A percentile compares a stretch with the other conserved stretches of the same genome.
Evolutionary conservation across 768 basidiomycete genomes (phyloP).

Genomic region (Dendrothele bispora): DNA sequence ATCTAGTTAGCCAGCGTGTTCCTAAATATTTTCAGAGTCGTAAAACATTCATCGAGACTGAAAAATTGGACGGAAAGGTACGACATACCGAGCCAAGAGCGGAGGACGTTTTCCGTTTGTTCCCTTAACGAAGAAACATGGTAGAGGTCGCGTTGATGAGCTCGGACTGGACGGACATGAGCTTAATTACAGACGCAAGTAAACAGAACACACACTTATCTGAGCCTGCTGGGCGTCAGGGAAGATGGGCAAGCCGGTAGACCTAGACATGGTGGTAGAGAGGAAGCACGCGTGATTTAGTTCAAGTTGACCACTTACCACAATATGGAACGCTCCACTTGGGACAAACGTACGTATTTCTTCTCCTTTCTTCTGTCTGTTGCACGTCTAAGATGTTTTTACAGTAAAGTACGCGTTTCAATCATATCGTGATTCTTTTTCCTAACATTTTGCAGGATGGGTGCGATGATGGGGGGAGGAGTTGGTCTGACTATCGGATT

Average conservation of each 20-base stretch:
- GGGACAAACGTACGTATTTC: constrained; percentile 66
- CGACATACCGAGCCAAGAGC: constrained; percentile 72
- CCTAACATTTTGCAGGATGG: constrained; percentile 62
- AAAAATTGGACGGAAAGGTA: neutral
- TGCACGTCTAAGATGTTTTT: constrained; percentile 5
- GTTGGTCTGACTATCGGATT: constrained; percentile 97
- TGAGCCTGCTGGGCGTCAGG: constrained; percentile 83
- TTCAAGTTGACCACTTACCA: neutral
- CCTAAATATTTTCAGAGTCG: constrained; percentile 52
- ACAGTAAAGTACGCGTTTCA: constrained; percentile 60
- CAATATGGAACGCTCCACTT: constrained; percentile 55
- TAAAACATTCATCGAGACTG: neutral
- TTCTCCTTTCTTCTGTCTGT: constrained; percentile 5
- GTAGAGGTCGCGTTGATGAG: constrained; percentile 81
- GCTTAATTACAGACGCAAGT: constrained; percentile 5
- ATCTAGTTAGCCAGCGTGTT: constrained; percentile 74
- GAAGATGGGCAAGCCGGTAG: constrained; percentile 45
- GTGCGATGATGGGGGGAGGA: constrained; percentile 88
- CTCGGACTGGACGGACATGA: constrained; percentile 58
- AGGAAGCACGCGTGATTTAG: neutral
- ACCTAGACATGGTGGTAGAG: constrained; percentile 3
- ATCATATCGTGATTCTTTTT: no score
- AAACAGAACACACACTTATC: constrained; percentile 62
- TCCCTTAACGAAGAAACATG: constrained; percentile 75
- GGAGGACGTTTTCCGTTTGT: constrained; percentile 70